phyloP scores from a whole-genome alignment of 75 land plant genomes.

The Ceratopteris richardii region DNA sequence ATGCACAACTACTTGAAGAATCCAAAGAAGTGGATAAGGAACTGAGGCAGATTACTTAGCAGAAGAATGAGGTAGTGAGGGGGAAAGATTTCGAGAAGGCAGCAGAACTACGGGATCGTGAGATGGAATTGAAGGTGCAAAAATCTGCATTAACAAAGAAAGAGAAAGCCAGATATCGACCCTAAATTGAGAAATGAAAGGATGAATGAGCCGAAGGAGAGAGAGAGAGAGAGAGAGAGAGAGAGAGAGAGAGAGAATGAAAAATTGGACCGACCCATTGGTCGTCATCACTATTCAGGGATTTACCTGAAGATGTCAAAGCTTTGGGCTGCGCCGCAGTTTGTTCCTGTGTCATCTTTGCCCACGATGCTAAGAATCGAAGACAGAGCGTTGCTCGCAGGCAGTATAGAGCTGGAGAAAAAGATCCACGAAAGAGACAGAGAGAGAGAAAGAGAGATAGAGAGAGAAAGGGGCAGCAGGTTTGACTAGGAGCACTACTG shows the following conservation, averaged over 20 bases:
- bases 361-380: too few relatives aligned
- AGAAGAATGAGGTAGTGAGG: conserved; percentile 47
- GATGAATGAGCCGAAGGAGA: too few relatives aligned
- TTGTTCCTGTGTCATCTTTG: too few relatives aligned
- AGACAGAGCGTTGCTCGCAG: too few relatives aligned
- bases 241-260: too few relatives aligned
- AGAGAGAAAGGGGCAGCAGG: too few relatives aligned
- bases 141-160: conserved; percentile 32
- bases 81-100: conserved; percentile 48
- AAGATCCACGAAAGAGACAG: too few relatives aligned
- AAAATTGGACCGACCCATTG: too few relatives aligned
- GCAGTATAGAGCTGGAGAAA: too few relatives aligned
- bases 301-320: conserved; percentile 46
- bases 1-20: conserved; percentile 49
- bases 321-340: conserved; percentile 50
- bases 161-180: conserved; percentile 33
- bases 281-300: conserved; percentile 53
- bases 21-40: conserved; percentile 43
- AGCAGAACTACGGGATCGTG: conserved; percentile 39
- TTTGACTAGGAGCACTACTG: too few relatives aligned
- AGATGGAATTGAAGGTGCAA: conserved; percentile 42
- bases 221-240: too few relatives aligned
- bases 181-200: conserved; percentile 35
- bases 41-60: conserved; percentile 35
- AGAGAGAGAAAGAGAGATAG: too few relatives aligned